Base-by-base conservation (phyloP, 2,329 filamentous ascomycete genomes). In the Venturiaceae sp. region DNA sequence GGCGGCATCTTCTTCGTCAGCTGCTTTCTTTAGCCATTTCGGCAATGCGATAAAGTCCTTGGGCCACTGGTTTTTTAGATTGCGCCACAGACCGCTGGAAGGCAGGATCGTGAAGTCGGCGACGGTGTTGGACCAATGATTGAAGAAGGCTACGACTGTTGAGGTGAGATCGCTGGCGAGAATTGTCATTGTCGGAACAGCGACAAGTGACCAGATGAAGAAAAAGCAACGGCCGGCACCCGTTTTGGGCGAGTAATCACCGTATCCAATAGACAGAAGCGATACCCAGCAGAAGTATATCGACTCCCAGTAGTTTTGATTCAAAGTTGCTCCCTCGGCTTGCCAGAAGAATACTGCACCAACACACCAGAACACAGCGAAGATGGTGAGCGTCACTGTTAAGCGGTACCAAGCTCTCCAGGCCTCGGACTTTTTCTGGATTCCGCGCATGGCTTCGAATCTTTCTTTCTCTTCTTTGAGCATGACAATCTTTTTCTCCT, bases 391-490 rank as follows among this genome's bases (percentile, higher is more conserved):
- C 11, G 34, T 57, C 30, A 50, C 41, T 1, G 54, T 41, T 9
- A 60, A 41, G 5, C 47, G 37, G 5, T 37, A 56, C 37, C 52
- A 60, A 9, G 26, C 26, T 37, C 46, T 57, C 37, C 52, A 60
- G 13, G 30, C 37, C 26, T 56, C 28, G 4, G 58, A 30, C 14
- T 57, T 57, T 9, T 52, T 34, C 30, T 60, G 58, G 6, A 60
- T 56, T 0, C 36, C 23, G 2, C 58, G 58, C 58, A 60, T 72
- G 1, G 69, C 68, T 23, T 69, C 63, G 61, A 72, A 72, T 1
- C 70, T 68, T 53, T 72, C 70, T 56, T 69, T 69, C 16, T 58
- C 55, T 58, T 58, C 55, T 37, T 52, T 47, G 7, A 58, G 41
- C 23, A 58, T 3, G 9, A 58, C 41, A 21, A 60, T 53, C 23